Percentiles rank a stretch among this genome's conserved stretches.
Conservation (phyloP, 768 basidiomycete genomes). For the Suillus alpinus region DNA sequence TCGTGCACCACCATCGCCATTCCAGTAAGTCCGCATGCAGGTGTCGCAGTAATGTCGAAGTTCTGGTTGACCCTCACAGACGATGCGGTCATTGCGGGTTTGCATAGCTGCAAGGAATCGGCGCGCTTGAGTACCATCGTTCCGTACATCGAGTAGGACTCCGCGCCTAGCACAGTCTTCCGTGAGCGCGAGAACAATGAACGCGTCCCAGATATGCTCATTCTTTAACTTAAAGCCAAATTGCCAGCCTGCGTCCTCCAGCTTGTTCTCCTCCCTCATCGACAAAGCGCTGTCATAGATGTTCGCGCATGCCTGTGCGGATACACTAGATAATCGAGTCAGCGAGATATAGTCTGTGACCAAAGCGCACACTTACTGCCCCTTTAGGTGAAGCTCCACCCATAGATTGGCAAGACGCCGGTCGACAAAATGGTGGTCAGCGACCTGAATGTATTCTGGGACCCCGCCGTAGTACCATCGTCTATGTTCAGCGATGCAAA, state of each 20-base stretch:
- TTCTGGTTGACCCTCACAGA: neutral
- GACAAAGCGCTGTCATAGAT: neutral
- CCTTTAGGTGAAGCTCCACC: neutral
- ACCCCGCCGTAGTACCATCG: slow-evolving; percentile 13
- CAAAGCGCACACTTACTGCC: no score
- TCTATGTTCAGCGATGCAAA: neutral
- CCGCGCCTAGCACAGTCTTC: slow-evolving; percentile 14
- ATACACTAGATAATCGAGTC: neutral
- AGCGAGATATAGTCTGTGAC: no score
- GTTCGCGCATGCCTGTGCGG: neutral
- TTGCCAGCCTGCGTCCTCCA: neutral
- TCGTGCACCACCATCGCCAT: slow-evolving; percentile 7
- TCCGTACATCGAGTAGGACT: slow-evolving; percentile 17
- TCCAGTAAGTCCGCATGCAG: neutral
- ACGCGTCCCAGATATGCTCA: slow-evolving; percentile 22
- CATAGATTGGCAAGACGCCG: slow-evolving; percentile 12
- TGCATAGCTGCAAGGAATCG: slow-evolving; percentile 19
- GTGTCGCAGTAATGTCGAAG: neutral
- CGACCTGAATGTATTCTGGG: slow-evolving; percentile 10
- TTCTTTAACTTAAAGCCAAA: slow-evolving; percentile 9
- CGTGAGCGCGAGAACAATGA: slow-evolving; percentile 23
- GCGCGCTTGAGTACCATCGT: slow-evolving; percentile 20
- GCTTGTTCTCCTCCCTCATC: neutral
- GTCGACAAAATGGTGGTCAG: slow-evolving; percentile 17
- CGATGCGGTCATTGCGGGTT: neutral